phyloP scores from a whole-genome alignment of 1,139 yeast genomes.

The Diutina rugosa region DNA sequence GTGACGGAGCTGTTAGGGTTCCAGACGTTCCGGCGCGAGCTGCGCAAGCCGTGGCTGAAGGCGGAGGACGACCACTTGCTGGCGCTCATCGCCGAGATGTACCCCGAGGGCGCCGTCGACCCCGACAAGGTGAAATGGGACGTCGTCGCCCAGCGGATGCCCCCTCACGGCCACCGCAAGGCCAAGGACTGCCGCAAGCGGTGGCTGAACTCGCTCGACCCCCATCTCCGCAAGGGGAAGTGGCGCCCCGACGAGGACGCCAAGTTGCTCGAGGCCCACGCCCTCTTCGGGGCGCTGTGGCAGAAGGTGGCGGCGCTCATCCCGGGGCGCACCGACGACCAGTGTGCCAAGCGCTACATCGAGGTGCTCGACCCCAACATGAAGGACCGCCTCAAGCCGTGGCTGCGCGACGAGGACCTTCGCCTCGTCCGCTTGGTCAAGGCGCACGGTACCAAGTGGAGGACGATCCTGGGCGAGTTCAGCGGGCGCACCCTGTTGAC shows the following conservation, averaged over 20 bases:
- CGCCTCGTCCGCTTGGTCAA: conserved; percentile 52
- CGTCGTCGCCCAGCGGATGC: conserved; percentile 30
- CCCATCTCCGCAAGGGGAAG: conserved; percentile 66
- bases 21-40: conserved; percentile 51
- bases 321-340: conserved; percentile 85
- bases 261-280: conserved; percentile 47
- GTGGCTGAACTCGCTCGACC: conserved; percentile 76
- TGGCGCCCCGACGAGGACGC: conserved; percentile 87
- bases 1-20: conserved; percentile 66
- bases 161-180: conserved; percentile 32
- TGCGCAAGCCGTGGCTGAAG: conserved; percentile 56
- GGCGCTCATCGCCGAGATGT: conserved; percentile 18
- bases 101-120: conserved; percentile 9
- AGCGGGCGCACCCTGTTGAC: conserved; percentile 78
- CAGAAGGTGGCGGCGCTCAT: conserved; percentile 67
- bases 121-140: conserved; percentile 51
- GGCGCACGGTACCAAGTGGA: conserved; percentile 81
- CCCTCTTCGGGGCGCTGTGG: conserved; percentile 73
- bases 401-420: conserved; percentile 73
- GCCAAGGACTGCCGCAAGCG: conserved; percentile 62
- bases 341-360: conserved; percentile 82
- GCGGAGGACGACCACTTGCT: conserved; percentile 45
- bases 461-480: conserved; percentile 61
- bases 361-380: conserved; percentile 82
- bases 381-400: conserved; percentile 63